phyloP scores from a whole-genome alignment of 78 protist genomes.

The Dictyostelium brefeldianum region DNA sequence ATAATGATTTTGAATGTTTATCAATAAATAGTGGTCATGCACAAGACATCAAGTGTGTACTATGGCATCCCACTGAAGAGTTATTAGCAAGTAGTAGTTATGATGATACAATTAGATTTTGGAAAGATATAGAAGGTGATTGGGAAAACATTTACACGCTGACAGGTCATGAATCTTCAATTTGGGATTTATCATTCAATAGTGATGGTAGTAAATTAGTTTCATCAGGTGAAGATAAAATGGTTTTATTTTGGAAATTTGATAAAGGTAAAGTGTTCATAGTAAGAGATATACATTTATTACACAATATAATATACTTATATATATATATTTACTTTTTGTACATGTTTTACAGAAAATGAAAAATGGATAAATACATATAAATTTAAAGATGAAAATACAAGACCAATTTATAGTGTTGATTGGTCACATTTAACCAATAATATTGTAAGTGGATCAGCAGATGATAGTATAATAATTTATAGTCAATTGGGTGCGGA shows the following conservation, averaged over 20 bases:
- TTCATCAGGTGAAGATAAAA: slow-evolving; percentile 29
- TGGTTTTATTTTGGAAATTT: slow-evolving; percentile 28
- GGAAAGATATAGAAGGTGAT: slow-evolving; percentile 94
- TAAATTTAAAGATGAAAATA: slow-evolving; percentile 51
- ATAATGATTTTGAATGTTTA: slow-evolving; percentile 92
- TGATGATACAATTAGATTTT: slow-evolving; percentile 93
- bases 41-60: slow-evolving; percentile 95
- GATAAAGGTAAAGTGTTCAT: too few species aligned
- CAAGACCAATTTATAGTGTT: slow-evolving; percentile 83
- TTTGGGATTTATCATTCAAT: slow-evolving; percentile 94
- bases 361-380: slow-evolving; percentile 39
- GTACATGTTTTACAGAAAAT: too few species aligned
- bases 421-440: slow-evolving; percentile 77
- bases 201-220: slow-evolving; percentile 73
- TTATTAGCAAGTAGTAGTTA: slow-evolving; percentile 87
- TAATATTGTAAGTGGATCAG: slow-evolving; percentile 79
- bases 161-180: slow-evolving; percentile 94
- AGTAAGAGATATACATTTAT: too few species aligned
- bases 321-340: too few species aligned
- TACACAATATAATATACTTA: too few species aligned
- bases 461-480: slow-evolving; percentile 87
- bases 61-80: slow-evolving; percentile 91
- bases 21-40: slow-evolving; percentile 93
- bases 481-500: slow-evolving; percentile 20
- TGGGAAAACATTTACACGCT: slow-evolving; percentile 92